phyloP scores from a whole-genome alignment of 139 green algal species.

The Dunaliella primolecta region DNA sequence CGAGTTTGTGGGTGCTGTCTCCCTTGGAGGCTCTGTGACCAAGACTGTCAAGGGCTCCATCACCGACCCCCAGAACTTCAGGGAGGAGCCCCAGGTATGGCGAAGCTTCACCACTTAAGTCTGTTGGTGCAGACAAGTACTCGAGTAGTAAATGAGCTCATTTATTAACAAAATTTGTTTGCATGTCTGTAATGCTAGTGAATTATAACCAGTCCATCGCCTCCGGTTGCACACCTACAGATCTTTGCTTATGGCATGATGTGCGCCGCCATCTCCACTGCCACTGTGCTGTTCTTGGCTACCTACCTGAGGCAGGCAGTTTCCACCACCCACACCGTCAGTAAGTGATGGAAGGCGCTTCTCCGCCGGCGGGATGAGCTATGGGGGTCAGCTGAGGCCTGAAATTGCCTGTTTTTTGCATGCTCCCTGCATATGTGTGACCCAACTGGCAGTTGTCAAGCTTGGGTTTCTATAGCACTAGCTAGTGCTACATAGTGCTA shows the following conservation, averaged over 20 bases:
- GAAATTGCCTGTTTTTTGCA: too few relatives aligned
- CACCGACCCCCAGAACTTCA: slow-evolving; percentile 16
- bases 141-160: not conserved
- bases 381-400: too few relatives aligned
- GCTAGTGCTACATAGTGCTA: too few relatives aligned
- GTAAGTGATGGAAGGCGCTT: too few relatives aligned
- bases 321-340: slow-evolving; percentile 67
- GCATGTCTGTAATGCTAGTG: not conserved
- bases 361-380: too few relatives aligned
- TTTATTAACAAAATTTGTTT: not conserved
- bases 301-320: slow-evolving; percentile 59
- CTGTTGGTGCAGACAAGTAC: not conserved
- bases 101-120: too few relatives aligned
- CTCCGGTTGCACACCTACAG: slow-evolving; percentile 2
- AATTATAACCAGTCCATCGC: not conserved
- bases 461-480: too few relatives aligned
- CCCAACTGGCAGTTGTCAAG: too few relatives aligned
- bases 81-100: not conserved
- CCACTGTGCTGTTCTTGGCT: slow-evolving; percentile 51
- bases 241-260: slow-evolving; percentile 29
- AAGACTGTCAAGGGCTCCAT: slow-evolving; percentile 34
- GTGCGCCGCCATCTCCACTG: slow-evolving; percentile 26
- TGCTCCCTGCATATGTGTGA: too few relatives aligned
- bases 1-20: slow-evolving; percentile 37
- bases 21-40: slow-evolving; percentile 35